A percentile compares a stretch with the other conserved stretches of the same genome.
Evolutionary conservation across 1,139 yeast species (phyloP).

Genomic region (Hansenula sp.): DNA sequence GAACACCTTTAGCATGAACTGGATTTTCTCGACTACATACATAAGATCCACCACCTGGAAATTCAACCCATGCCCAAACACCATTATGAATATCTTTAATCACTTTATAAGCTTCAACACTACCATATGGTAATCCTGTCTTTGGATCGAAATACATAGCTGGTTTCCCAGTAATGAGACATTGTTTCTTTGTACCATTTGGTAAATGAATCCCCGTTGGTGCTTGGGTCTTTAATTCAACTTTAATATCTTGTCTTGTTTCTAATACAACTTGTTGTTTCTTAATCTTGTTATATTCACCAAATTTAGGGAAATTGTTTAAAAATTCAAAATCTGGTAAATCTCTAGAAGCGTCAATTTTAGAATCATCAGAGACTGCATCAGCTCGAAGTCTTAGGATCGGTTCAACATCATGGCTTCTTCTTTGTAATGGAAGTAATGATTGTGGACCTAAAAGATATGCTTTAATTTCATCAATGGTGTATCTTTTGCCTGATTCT

Average conservation of each 20-base stretch:
- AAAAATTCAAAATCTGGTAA: constrained; percentile 43
- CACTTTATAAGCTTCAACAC: constrained; percentile 72
- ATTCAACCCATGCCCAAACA: constrained; percentile 64
- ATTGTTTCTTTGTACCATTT: constrained; percentile 59
- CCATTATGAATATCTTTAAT: constrained; percentile 68
- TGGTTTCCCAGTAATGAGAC: constrained; percentile 74
- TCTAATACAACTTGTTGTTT: constrained; percentile 34
- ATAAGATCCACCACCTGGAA: constrained; percentile 63
- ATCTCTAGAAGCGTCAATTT: constrained; percentile 4
- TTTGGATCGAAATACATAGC: constrained; percentile 86
- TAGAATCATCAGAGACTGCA: constrained; percentile 8
- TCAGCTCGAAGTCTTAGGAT: constrained; percentile 40
- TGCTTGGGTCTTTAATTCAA: constrained; percentile 57
- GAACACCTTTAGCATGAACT: constrained; percentile 82
- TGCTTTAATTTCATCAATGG: constrained; percentile 35
- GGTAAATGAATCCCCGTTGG: constrained; percentile 73
- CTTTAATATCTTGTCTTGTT: constrained; percentile 39
- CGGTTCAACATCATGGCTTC: constrained; percentile 52
- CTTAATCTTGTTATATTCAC: constrained; percentile 49
- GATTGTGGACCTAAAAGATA: constrained; percentile 61
- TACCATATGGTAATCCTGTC: constrained; percentile 80
- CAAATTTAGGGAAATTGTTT: constrained; percentile 58
- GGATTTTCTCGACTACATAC: constrained; percentile 51
- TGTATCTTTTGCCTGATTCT: constrained; percentile 37
- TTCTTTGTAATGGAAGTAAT: constrained; percentile 43